Base-by-base conservation (phyloP, 1,284 basidiomycete species). In the Coniophora puteana region DNA sequence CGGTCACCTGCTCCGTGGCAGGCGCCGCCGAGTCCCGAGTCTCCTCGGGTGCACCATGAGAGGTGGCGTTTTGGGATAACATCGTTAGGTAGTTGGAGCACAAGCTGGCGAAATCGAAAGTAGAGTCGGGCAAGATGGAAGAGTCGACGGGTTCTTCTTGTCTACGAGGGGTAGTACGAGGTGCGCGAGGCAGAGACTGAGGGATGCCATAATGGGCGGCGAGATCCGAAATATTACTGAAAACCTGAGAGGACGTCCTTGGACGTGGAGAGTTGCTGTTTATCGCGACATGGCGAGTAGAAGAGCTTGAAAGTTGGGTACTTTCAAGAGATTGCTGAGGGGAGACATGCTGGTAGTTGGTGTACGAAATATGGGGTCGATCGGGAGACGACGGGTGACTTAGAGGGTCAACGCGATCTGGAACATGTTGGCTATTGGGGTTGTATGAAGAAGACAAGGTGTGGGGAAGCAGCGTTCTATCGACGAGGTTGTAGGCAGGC, bases 161-260 rank as follows among this genome's bases (percentile, higher is more conserved):
- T 63, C 64, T 65, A 61, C 57, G 70, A 46, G 72, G 70, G 54
- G 66, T 68, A 57, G 73, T 74, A 42, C 71, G 71, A 45, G 84
- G 83, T 42, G 76, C 74, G 47, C 76, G 76, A 33, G 84, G 83
- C 36, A 87, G 62, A 47, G 68, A 74, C 48, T 76, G 72, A 44
- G 83, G 84, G 52, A 87, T 78, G 65, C 82, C 84, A 84, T 85
- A 77, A 49, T 84, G 82, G 51, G 78, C 68, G 55, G 81, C 78
- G 43, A 83, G 66, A 66, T 78, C 81, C 48, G 70, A 71, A 20
- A 72, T 63, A 48, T 63, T 66, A 38, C 57, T 61, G 42, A 72
- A 73, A 49, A 76, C 69, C 61, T 68, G 67, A 16, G 60, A 50
- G 48, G 55, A 57, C 58, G 71, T 69, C 69, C 63, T 55, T 57